Evolutionary conservation across 2,329 filamentous ascomycete genomes (phyloP), one percentile per base, ranked within the genome.

Genomic region (Xylaria sp.): DNA sequence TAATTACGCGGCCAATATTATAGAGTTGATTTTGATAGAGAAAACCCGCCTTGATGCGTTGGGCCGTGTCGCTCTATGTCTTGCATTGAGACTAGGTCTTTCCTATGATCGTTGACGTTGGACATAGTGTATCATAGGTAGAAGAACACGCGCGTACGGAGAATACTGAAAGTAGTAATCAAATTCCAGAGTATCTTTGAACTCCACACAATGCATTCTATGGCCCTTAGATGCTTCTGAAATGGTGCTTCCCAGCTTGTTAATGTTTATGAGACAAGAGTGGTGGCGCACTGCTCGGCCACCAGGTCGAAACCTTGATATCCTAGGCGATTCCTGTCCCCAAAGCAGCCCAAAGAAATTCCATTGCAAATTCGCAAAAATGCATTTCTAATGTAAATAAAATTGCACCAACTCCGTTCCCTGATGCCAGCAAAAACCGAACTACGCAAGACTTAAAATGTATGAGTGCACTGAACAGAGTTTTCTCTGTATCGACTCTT

Each of bases 201-300:
- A 64, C 62, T 64, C 52, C 62, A 20, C 44, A 7, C 18, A 37
- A 65, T 65, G 54, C 54, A 65, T 58, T 25, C 23, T 57, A 52
- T 58, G 20, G 1, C 32, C 32, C 10, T 12, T 1, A 56, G 13
- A 56, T 18, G 12, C 52, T 37, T 39, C 32, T 56, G 23, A 50
- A 37, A 37, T 39, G 10, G n/a, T 37, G 20, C 18, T 51, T 25
- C 25, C 50, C 51, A 2, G 25, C 13, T 52, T 10, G 50, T 57
- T 41, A 34, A 23, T 41, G 23, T 8, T 18, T 10, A 44, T 10
- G 34, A 20, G 3, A 18, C 23, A 6, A 23, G 44, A 58, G 39
- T 46, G 13, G 18, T n/a, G n/a, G 37, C 25, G 28, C 15, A 41
- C 9, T 52, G 28, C 23, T 52, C 15, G 8, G 34, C 18, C 6